Conservation (phyloP, 345 rosid species). For the Angophora floribunda region DNA sequence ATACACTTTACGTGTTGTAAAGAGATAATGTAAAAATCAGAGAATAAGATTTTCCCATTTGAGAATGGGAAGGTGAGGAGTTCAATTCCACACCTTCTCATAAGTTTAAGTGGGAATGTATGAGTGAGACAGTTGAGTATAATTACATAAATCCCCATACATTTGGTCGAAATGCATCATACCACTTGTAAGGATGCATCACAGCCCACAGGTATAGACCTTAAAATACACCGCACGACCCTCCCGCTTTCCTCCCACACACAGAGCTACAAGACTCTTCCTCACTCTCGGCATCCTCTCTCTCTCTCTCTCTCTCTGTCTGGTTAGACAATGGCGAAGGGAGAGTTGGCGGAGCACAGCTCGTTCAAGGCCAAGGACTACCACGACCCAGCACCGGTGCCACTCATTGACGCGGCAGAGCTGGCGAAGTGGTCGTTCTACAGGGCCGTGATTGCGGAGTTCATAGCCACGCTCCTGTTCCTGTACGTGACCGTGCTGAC, state of each 20-base stretch:
- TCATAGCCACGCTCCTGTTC: conserved; percentile 75
- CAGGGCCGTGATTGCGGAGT: conserved; percentile 80
- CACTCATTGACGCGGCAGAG: conserved; percentile 45
- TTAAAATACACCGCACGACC: not conserved
- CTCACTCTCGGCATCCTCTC: not conserved
- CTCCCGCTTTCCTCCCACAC: not conserved
- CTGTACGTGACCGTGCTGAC: conserved; percentile 64
- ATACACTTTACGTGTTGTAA: too few relatives aligned
- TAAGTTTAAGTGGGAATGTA: too few relatives aligned
- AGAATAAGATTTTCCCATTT: too few relatives aligned
- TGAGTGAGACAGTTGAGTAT: too few relatives aligned
- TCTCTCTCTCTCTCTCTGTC: not conserved
- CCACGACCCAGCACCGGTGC: conserved; percentile 73
- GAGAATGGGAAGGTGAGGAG: too few relatives aligned
- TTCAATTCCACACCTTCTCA: too few relatives aligned
- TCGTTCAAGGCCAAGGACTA: conserved; percentile 58
- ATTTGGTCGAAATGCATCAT: too few relatives aligned
- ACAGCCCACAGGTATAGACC: not conserved
- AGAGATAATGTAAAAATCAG: too few relatives aligned
- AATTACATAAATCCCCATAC: too few relatives aligned
- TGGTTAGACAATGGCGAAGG: conserved; percentile 18
- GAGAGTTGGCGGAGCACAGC: conserved; percentile 26
- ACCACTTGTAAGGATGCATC: too few relatives aligned
- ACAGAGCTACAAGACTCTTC: not conserved
- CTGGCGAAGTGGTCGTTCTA: conserved; percentile 70